These are phyloP conservation scores for Erythrobasidium yunnanense DNA, from an alignment of 768 basidiomycete species.

Conservation along the genomic window DNA sequence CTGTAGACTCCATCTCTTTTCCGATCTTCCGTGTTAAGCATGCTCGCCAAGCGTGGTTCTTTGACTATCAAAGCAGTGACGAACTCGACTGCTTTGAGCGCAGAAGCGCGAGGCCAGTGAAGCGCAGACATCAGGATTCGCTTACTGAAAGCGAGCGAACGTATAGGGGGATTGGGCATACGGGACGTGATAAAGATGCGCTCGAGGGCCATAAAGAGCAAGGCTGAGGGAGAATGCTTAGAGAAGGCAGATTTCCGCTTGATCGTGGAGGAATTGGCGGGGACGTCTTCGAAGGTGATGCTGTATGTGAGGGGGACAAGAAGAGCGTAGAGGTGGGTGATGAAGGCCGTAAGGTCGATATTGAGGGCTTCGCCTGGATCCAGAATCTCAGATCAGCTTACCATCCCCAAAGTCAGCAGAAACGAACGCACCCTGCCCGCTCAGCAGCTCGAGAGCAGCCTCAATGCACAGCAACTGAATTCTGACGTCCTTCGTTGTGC, in stretches of 20 bases:
- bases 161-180: conserved; percentile 53
- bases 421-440: conserved; percentile 67
- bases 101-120: conserved; percentile 62
- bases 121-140: conserved; percentile 71
- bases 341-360: conserved; percentile 84
- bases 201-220: conserved; percentile 75
- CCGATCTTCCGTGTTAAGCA: conserved; percentile 78
- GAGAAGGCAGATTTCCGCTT: conserved; percentile 35
- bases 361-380: conserved; percentile 82
- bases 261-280: conserved; percentile 36
- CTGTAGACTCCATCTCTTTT: conserved; percentile 73
- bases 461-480: conserved; percentile 63
- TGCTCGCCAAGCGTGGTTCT: conserved; percentile 67
- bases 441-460: conserved; percentile 92
- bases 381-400: not conserved
- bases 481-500: conserved; percentile 25
- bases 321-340: conserved; percentile 68
- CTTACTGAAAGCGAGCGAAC: conserved; percentile 84
- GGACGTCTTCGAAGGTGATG: conserved; percentile 53
- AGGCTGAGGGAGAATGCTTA: conserved; percentile 42
- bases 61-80: conserved; percentile 60
- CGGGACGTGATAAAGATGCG: conserved; percentile 67
- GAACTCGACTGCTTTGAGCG: conserved; percentile 62
- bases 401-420: conserved; percentile 23
- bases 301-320: conserved; percentile 63